These are phyloP conservation scores for Ascobolus immersus DNA, from an alignment of 495 filamentous ascomycete species.

Conservation along the genomic window DNA sequence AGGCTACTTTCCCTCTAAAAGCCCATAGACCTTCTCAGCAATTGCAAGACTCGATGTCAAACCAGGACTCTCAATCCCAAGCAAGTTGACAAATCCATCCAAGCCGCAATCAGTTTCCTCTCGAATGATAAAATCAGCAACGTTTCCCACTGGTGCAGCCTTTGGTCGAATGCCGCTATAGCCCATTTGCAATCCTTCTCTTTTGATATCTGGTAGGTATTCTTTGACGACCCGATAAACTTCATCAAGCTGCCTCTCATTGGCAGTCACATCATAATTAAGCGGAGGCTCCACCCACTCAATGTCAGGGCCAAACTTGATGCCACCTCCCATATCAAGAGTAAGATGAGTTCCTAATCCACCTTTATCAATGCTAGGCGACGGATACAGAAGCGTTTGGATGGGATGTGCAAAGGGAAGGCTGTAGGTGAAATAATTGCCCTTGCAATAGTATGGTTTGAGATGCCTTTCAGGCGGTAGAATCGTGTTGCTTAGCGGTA, in stretches of 20 bases:
- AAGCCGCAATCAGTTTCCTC: constrained; percentile 43
- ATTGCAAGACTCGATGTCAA: constrained; percentile 9
- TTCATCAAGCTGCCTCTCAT: constrained; percentile 30
- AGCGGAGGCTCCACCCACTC: constrained; percentile 68
- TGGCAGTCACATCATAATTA: constrained; percentile 20
- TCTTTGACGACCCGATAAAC: constrained; percentile 48
- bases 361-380: constrained; percentile 47
- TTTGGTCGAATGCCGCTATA: constrained; percentile 87
- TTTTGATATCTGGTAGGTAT: constrained; percentile 52
- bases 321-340: constrained; percentile 57
- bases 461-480: constrained; percentile 32
- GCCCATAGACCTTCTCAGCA: too few species aligned
- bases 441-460: constrained; percentile 64
- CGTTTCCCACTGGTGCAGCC: constrained; percentile 32
- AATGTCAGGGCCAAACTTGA: constrained; percentile 86
- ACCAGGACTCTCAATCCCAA: constrained; percentile 89
- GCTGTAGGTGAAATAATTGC: constrained; percentile 76
- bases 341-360: constrained; percentile 88
- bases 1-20: too few species aligned
- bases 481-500: constrained; percentile 57
- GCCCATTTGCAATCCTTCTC: constrained; percentile 42
- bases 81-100: constrained; percentile 66
- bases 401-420: constrained; percentile 33
- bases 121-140: constrained; percentile 72
- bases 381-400: constrained; percentile 66